Conservation (phyloP, 2,329 filamentous ascomycete species). For the Immersiporthe knoxdaviesiana region DNA sequence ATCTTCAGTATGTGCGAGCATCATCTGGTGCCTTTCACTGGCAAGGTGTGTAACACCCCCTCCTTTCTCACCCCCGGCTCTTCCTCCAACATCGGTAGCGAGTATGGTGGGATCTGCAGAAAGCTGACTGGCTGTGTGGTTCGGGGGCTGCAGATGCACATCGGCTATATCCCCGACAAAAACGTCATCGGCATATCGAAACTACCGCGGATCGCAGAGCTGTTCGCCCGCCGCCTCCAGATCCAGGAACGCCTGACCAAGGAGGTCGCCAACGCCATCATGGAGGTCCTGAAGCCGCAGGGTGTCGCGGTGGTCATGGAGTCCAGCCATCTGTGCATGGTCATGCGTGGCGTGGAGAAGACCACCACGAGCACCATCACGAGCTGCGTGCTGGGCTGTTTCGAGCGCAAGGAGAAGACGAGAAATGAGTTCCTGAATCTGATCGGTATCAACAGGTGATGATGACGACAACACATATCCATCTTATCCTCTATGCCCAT, state of each 20-base stretch:
- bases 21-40: slow-evolving; percentile 93
- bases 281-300: slow-evolving; percentile 89
- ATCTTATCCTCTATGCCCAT: not conserved
- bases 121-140: not conserved
- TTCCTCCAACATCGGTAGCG: not conserved
- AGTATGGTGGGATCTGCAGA: not conserved
- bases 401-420: slow-evolving; percentile 90
- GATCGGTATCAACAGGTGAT: slow-evolving; percentile 59
- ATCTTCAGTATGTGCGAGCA: slow-evolving; percentile 95
- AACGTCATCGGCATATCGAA: slow-evolving; percentile 95
- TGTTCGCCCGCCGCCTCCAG: slow-evolving; percentile 92
- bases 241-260: slow-evolving; percentile 96
- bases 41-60: slow-evolving; percentile 66
- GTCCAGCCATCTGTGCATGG: slow-evolving; percentile 95
- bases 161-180: slow-evolving; percentile 92
- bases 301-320: slow-evolving; percentile 98
- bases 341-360: slow-evolving; percentile 98
- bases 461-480: not conserved
- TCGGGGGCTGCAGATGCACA: slow-evolving; percentile 90
- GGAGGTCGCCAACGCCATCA: slow-evolving; percentile 91
- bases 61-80: not conserved
- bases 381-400: slow-evolving; percentile 95
- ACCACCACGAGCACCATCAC: slow-evolving; percentile 85
- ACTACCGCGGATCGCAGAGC: slow-evolving; percentile 91
- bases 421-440: slow-evolving; percentile 94